phyloP scores from a whole-genome alignment of 192 early-diverging fungal species.

The Backusella morwellensis region DNA sequence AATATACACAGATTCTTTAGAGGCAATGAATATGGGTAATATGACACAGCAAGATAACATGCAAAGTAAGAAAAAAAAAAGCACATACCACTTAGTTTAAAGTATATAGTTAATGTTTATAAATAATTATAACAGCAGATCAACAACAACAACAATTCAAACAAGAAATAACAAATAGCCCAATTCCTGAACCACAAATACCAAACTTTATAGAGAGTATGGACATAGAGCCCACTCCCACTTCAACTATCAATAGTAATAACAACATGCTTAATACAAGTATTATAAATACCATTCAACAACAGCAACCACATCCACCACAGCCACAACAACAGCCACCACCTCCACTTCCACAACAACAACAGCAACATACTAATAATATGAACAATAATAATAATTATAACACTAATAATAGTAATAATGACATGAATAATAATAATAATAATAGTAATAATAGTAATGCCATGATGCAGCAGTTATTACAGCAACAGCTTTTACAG shows the following conservation, averaged over 20 bases:
- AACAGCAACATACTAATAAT: neutral
- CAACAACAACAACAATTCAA: neutral
- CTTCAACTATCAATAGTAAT: neutral
- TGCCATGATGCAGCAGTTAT: neutral
- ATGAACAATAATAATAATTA: neutral
- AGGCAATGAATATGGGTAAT: neutral
- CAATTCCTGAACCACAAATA: neutral
- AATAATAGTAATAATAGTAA: neutral
- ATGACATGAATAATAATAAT: neutral
- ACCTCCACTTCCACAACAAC: slow-evolving; percentile 1
- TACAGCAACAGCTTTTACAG: neutral
- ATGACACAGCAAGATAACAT: neutral
- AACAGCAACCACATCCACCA: neutral
- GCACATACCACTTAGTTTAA: no score
- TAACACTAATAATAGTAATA: neutral
- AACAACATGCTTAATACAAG: neutral
- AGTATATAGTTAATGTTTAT: neutral
- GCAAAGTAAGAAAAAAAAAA: neutral
- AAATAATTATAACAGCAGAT: neutral
- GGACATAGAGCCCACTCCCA: neutral
- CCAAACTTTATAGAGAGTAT: neutral
- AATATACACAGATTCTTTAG: neutral
- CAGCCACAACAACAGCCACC: neutral
- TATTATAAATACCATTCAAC: neutral
- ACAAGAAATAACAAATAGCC: neutral